phyloP scores from a whole-genome alignment of 2,329 filamentous ascomycete genomes.

The Alternaria sp. region DNA sequence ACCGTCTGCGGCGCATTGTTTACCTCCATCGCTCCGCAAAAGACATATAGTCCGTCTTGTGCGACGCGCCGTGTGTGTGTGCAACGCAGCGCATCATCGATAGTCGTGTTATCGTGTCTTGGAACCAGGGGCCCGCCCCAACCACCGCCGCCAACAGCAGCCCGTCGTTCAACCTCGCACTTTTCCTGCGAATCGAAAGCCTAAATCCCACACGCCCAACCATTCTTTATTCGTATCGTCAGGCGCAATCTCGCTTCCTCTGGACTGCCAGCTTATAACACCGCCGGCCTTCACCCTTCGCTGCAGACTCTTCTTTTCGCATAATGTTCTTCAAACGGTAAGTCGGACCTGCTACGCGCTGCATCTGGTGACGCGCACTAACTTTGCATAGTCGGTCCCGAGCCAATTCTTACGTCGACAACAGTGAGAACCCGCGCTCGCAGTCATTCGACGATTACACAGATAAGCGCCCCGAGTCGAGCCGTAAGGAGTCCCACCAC shows the following conservation, averaged over 20 bases:
- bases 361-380: background rate
- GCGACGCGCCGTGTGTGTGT: background rate
- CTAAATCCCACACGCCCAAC: constrained; percentile 13
- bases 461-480: constrained; percentile 49
- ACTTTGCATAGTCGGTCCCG: constrained; percentile 48
- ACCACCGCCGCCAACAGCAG: constrained; percentile 17
- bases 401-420: constrained; percentile 57
- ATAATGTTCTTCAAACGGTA: constrained; percentile 56
- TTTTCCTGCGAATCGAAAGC: constrained; percentile 20
- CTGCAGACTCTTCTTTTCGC: constrained; percentile 26
- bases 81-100: constrained; percentile 8
- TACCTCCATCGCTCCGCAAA: background rate
- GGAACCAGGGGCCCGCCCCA: constrained; percentile 15
- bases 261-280: constrained; percentile 30
- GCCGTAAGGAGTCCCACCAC: constrained; percentile 45
- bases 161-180: constrained; percentile 18
- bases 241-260: constrained; percentile 25
- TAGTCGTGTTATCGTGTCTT: background rate
- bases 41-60: background rate
- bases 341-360: background rate
- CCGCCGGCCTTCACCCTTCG: constrained; percentile 19
- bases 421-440: constrained; percentile 50
- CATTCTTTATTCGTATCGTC: constrained; percentile 15
- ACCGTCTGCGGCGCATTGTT: background rate
- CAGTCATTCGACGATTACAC: constrained; percentile 50